These are phyloP conservation scores for Yamadazyma atlantica DNA, from an alignment of 1,139 yeast species.

Conservation along the genomic window DNA sequence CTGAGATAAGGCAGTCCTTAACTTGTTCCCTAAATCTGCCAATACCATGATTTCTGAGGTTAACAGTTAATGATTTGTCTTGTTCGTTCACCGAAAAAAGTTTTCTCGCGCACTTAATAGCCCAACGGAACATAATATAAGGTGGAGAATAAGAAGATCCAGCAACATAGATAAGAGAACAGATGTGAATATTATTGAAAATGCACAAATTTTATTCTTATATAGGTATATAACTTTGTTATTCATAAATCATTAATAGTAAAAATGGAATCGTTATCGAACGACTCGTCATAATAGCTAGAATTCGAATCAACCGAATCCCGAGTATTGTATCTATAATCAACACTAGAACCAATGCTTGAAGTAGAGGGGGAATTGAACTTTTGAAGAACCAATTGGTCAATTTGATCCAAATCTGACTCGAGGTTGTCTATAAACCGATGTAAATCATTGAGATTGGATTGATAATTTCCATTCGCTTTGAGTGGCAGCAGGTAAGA, in stretches of 20 bases:
- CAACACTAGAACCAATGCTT: neutral
- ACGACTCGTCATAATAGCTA: conserved; percentile 1
- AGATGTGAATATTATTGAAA: no score
- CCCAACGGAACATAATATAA: no score
- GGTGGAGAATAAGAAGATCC: no score
- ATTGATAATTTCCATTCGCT: neutral
- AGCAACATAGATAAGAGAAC: no score
- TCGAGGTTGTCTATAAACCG: conserved; percentile 1
- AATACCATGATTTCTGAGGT: conserved; percentile 62
- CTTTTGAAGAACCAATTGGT: neutral
- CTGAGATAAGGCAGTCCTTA: conserved; percentile 70
- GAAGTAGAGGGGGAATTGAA: neutral
- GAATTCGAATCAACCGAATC: conserved; percentile 1
- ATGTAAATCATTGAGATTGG: conserved; percentile 1
- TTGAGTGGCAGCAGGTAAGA: no score
- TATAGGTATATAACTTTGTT: neutral
- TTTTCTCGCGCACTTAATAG: neutral
- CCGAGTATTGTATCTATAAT: neutral
- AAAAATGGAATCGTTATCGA: conserved; percentile 1
- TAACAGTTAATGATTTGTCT: neutral
- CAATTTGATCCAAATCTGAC: conserved; percentile 1
- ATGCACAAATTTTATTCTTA: no score
- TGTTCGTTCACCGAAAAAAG: neutral
- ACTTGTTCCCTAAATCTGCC: conserved; percentile 89
- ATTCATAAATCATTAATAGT: conserved; percentile 1